Percentiles rank a stretch among this genome's conserved stretches.
Evolutionary conservation across 164 flowering plant species (phyloP).

Genomic region (Berberis vulgaris): DNA sequence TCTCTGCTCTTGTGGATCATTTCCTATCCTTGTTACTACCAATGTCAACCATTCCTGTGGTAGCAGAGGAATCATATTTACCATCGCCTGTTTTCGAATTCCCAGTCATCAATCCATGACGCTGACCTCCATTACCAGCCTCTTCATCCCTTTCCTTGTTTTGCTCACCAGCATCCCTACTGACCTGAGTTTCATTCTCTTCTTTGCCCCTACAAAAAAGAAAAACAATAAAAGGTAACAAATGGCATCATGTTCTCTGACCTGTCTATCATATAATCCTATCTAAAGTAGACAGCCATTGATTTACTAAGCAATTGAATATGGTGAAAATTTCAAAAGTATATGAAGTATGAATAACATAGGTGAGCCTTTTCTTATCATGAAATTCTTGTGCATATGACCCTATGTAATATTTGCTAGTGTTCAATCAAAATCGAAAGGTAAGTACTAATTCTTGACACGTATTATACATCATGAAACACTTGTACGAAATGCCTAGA

Average conservation of each 20-base stretch:
- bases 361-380: too few species aligned
- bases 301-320: too few species aligned
- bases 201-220: slow-evolving; percentile 30
- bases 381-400: too few species aligned
- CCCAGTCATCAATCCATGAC: slow-evolving; percentile 16
- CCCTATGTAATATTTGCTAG: too few species aligned
- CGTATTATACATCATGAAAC: not conserved
- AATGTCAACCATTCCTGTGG: slow-evolving; percentile 7
- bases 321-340: too few species aligned
- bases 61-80: slow-evolving; percentile 16
- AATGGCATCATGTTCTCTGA: not conserved
- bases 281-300: not conserved
- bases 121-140: slow-evolving; percentile 17
- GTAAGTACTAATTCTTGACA: not conserved
- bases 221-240: not conserved
- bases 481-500: not conserved
- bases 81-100: slow-evolving; percentile 22
- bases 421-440: too few species aligned
- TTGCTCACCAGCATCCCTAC: slow-evolving; percentile 31
- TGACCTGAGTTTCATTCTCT: slow-evolving; percentile 14
- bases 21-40: slow-evolving; percentile 9
- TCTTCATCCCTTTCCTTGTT: slow-evolving; percentile 41
- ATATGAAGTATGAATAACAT: too few species aligned
- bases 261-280: not conserved
- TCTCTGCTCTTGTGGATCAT: slow-evolving; percentile 10